Conservation (phyloP, 257 asterid species). For the Forsythia suspensa region DNA sequence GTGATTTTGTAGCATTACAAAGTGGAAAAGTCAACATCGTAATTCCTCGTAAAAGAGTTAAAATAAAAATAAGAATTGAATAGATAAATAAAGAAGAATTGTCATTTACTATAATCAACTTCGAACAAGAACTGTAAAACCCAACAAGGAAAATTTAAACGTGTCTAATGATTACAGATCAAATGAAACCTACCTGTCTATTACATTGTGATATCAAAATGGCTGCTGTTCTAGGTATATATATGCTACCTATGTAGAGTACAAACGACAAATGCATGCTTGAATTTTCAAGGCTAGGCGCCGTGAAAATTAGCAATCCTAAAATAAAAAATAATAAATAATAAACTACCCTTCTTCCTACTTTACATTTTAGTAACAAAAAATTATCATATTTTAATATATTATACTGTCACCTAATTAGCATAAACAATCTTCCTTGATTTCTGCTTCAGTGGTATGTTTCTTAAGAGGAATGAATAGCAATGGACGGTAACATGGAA, state of each 20-base stretch:
- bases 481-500: not conserved
- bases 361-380: not conserved
- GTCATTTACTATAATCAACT: not conserved
- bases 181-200: not conserved
- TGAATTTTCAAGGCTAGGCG: not conserved
- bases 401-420: conserved; percentile 13
- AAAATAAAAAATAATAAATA: not conserved
- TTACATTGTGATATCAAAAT: not conserved
- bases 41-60: too few relatives aligned
- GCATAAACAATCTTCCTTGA: conserved; percentile 32
- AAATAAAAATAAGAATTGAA: too few relatives aligned
- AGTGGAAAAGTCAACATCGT: too few relatives aligned
- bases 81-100: not conserved
- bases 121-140: not conserved
- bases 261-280: not conserved
- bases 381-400: not conserved
- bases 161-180: not conserved
- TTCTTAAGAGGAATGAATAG: not conserved
- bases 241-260: not conserved
- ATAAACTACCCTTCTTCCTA: not conserved
- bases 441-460: not conserved
- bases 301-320: not conserved
- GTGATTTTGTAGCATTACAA: too few relatives aligned
- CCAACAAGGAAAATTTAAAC: not conserved
- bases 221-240: not conserved